A percentile compares a stretch with the other conserved stretches of the same genome.
Evolutionary conservation across 208 protist species (phyloP).

Genomic region (Leishmania major): DNA sequence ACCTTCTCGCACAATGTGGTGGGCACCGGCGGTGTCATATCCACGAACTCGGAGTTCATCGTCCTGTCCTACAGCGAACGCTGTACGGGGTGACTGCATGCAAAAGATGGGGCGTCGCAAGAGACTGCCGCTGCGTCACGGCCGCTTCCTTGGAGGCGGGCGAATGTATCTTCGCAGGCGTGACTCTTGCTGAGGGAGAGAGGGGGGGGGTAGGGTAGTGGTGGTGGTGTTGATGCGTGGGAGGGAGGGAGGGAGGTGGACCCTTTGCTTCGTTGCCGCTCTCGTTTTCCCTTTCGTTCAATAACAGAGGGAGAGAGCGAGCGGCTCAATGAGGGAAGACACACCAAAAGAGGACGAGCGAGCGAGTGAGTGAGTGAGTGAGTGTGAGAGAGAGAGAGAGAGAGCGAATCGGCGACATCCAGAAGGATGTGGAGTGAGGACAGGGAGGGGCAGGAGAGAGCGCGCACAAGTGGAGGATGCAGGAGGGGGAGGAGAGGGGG

Average conservation of each 20-base stretch:
- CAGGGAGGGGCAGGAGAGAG: background rate
- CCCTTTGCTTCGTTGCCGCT: background rate
- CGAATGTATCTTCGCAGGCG: background rate
- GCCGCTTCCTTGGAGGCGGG: background rate
- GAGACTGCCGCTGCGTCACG: background rate
- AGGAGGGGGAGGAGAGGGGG: background rate
- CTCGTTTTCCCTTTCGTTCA: background rate
- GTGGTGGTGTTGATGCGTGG: too few relatives aligned
- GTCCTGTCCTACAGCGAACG: background rate
- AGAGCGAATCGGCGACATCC: background rate
- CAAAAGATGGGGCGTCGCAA: background rate
- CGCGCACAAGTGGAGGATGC: background rate
- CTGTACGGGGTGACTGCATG: background rate
- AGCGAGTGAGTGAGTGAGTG: too few relatives aligned
- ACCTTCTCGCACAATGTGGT: slow-evolving; percentile 23
- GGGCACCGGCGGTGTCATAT: slow-evolving; percentile 11
- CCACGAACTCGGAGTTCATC: slow-evolving; percentile 3
- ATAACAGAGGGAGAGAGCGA: too few relatives aligned
- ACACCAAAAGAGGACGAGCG: background rate
- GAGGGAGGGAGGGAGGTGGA: too few relatives aligned
- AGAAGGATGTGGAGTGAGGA: background rate
- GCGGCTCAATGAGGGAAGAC: background rate
- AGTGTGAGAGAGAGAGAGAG: background rate
- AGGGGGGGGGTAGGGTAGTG: too few relatives aligned
- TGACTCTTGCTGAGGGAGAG: background rate